Conservation (phyloP, 805 yeast genomes). For the Candida adriatica region DNA sequence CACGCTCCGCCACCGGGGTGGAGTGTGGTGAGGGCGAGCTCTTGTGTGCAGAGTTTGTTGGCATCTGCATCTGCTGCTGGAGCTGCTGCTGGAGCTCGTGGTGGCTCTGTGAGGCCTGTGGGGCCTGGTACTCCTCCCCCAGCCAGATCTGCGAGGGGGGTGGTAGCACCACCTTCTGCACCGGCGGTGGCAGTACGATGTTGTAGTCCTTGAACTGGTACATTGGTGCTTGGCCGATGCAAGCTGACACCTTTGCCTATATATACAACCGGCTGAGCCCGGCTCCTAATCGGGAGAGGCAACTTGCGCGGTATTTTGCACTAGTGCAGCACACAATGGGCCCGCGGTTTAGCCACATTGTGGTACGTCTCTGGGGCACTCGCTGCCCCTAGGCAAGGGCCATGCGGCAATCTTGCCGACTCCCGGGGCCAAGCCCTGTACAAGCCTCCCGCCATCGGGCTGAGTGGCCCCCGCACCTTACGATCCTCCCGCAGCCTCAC, state of each 20-base stretch:
- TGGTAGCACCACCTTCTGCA: constrained; percentile 13
- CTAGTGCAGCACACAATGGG: too few relatives aligned
- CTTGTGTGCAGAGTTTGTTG: constrained; percentile 6
- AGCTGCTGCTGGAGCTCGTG: constrained; percentile 6
- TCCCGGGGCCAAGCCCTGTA: too few relatives aligned
- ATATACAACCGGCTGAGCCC: constrained; percentile 8
- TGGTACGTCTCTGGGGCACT: too few relatives aligned
- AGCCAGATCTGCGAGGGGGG: constrained; percentile 15
- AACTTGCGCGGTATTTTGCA: constrained; percentile 8
- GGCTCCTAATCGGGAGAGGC: constrained; percentile 6
- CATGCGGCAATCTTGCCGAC: too few relatives aligned
- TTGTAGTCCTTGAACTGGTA: constrained; percentile 11
- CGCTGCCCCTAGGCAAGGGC: too few relatives aligned
- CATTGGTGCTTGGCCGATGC: too few relatives aligned
- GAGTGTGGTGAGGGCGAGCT: constrained; percentile 5
- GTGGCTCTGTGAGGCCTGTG: constrained; percentile 5
- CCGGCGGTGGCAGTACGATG: constrained; percentile 15
- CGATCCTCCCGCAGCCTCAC: too few relatives aligned
- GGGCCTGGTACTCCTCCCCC: constrained; percentile 10
- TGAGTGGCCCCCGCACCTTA: too few relatives aligned
- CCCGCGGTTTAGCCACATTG: too few relatives aligned
- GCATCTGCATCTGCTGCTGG: constrained; percentile 10
- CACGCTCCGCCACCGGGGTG: constrained; percentile 5
- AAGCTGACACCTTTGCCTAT: too few relatives aligned
- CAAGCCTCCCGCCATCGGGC: too few relatives aligned